Conservation (phyloP, 2,329 filamentous ascomycete species). For the Biscogniauxia marginata region DNA sequence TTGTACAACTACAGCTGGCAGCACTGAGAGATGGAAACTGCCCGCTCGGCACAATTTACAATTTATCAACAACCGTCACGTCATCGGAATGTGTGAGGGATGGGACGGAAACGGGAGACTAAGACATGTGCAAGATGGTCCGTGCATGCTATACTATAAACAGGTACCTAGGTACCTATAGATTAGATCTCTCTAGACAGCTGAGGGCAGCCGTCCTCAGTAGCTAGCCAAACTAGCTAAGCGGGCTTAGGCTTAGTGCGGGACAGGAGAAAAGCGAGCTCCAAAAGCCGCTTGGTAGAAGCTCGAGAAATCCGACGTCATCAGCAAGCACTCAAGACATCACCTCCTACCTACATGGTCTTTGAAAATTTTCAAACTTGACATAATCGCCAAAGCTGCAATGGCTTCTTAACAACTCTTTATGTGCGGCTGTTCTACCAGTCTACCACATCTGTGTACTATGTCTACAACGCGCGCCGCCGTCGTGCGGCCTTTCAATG, state of each 20-base stretch:
- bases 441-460: background rate
- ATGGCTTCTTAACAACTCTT: background rate
- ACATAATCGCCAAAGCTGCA: background rate
- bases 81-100: background rate
- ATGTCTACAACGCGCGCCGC: conserved; percentile 23
- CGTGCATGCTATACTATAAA: no score
- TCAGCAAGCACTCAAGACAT: background rate
- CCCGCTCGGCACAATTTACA: background rate
- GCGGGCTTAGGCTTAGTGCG: background rate
- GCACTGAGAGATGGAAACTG: background rate
- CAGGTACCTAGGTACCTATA: no score
- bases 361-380: background rate
- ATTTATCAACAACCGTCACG: background rate
- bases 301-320: background rate
- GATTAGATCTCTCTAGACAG: no score
- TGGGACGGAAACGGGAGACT: background rate
- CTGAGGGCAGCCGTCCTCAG: background rate
- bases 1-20: no score
- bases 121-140: background rate
- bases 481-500: conserved; percentile 13
- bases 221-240: background rate
- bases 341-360: background rate
- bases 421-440: no score
- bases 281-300: background rate
- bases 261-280: no score